Base-by-base conservation (phyloP, 768 basidiomycete species). In the Trametes gibbosa region DNA sequence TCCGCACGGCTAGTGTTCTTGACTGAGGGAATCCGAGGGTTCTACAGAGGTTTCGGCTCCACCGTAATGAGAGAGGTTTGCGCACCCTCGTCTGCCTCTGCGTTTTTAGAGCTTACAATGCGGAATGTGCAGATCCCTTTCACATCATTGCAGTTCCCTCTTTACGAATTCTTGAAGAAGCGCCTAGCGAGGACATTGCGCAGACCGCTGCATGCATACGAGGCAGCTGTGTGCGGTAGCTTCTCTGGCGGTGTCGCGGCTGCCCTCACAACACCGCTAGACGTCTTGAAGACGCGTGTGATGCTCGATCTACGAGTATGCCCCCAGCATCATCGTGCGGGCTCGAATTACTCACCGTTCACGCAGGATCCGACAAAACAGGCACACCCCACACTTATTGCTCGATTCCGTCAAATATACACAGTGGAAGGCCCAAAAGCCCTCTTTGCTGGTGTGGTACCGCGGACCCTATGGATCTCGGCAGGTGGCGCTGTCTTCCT, bases 401-500 rank as follows among this genome's bases (percentile, higher is more conserved):
- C 71, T 13, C 84, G 90, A 32, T 72, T 94, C 25, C 67, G 73
- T 32, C 76, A 80, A 7, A 98, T 99, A 60, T 88, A 89, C 65
- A 62, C 69, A 7, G 69, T 72, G 0, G 96, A 96, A 71, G 96
- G 97, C 3, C 51, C 76, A 1, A 75, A 70, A 32, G 92, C 92
- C 3, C 77, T 99, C 5, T 98, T 96, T 69, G 74, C 89, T 5
- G 97, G 97, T 12, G 82, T 90, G 41, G 81, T 95, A 8, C 96
- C 96, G 24, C 83, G 97, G 69, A 98, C 95, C 39, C 70, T 97
- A 51, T 98, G 96, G 90, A 98, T 99, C 68, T 94, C 93, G 1
- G 86, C 92, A 2, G 97, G 97, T 2, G 97, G 97, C 2, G 95
- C 95, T 0, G 93, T 98, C 0, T 99, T 99, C 72, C 79, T 99